Base-by-base conservation (phyloP, 345 rosid genomes). In the Erysimum cheiranthoides region DNA sequence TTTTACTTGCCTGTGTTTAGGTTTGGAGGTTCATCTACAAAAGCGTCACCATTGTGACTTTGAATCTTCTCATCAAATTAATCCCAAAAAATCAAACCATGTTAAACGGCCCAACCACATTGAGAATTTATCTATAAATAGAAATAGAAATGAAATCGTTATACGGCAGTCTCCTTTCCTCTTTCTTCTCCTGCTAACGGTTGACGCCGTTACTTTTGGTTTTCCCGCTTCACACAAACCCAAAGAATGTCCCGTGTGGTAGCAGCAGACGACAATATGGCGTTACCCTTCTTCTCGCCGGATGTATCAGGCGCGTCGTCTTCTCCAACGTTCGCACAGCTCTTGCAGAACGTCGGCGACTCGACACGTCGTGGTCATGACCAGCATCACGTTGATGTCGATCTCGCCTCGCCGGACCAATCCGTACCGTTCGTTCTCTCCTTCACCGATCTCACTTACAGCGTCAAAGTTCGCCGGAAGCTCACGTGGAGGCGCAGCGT, bases 371-470 rank as follows among this genome's bases (percentile, higher is more conserved):
- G 93, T 31, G 82, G 76, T 56, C 89, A 84, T 21, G 39, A 56
- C 66, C 71, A 64, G 36, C 72, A 72, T 40, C 81, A 46, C 66
- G 91, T 85, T 35, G 73, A 77, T 32, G 80, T 88, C 0, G 82
- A 88, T 45, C 65, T 80, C 61, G 47, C 75, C 43, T 78, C 80
- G 27, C 74, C 60, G 3, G 80, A 71, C 8, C 79, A 85, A 6
- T 73, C 89, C 5, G 82, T 93, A 7, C 89, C 93, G 0, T 94
- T 94, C 54, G 77, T 88, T 65, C 89, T 94, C 27, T 88, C 92
- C 5, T 94, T 94, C 65, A 86, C 70, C 53, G 93, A 92, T 63
- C 87, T 94, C 36, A 87, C 86, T n/a, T 94, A 90, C 86, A 88
- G 89, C 70, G 86, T 90, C 17, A 89, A 86, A 66, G 80, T 81